Evolutionary conservation across 2,329 filamentous ascomycete species (phyloP).

Genomic region (Sodiomyces alkalinus): DNA sequence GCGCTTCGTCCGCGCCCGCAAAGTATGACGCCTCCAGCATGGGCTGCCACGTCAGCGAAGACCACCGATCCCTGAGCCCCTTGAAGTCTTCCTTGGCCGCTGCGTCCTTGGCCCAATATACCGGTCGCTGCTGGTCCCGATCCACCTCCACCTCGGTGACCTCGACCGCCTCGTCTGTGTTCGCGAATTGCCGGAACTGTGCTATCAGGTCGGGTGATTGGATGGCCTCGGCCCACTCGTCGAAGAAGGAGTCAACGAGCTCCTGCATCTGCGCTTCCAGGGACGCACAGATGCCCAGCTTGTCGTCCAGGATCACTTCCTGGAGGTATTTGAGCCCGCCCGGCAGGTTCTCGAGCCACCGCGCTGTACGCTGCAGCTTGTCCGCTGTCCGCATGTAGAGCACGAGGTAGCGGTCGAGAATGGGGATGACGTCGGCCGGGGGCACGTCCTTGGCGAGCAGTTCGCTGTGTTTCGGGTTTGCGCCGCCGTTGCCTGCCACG

Average conservation of each 20-base stretch:
- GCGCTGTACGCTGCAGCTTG: constrained; percentile 74
- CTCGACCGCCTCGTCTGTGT: constrained; percentile 57
- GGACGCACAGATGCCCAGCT: constrained; percentile 68
- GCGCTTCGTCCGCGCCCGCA: constrained; percentile 41
- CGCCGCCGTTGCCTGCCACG: constrained; percentile 78
- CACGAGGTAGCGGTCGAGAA: constrained; percentile 78
- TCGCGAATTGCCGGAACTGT: constrained; percentile 71
- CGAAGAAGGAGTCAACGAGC: constrained; percentile 71
- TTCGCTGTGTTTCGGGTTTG: constrained; percentile 68
- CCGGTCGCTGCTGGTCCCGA: constrained; percentile 57
- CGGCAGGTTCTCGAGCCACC: constrained; percentile 74
- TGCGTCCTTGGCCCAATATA: constrained; percentile 56
- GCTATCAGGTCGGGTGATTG: constrained; percentile 49
- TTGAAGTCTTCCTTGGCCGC: constrained; percentile 54
- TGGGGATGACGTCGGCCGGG: constrained; percentile 65
- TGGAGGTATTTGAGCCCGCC: constrained; percentile 73
- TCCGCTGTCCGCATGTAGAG: constrained; percentile 92
- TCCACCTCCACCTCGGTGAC: constrained; percentile 58
- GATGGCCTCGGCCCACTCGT: constrained; percentile 81
- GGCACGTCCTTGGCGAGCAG: constrained; percentile 77
- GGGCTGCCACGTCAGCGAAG: constrained; percentile 59
- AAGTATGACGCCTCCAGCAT: constrained; percentile 60
- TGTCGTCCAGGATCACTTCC: constrained; percentile 72
- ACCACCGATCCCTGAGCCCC: constrained; percentile 47
- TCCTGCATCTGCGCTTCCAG: constrained; percentile 81